A percentile compares a stretch with the other conserved stretches of the same genome.
Conservation (phyloP, 768 basidiomycete genomes). For the Scleroderma citrinum region DNA sequence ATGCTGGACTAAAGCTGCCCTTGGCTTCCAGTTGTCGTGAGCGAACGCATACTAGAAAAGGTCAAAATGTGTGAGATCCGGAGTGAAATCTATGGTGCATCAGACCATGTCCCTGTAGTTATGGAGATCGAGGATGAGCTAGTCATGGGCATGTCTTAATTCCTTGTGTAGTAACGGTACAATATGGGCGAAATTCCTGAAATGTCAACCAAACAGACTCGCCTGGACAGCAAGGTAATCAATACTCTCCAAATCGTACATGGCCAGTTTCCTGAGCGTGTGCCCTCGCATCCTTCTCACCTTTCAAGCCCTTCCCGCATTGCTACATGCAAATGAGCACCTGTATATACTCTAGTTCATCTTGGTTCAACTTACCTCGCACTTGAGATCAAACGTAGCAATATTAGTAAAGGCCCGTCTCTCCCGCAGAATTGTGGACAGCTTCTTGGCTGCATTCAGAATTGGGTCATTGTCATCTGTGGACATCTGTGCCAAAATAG, state of each 20-base stretch:
- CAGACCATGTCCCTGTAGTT: slow-evolving; percentile 79
- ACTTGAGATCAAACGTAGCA: slow-evolving; percentile 83
- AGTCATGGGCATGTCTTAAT: slow-evolving; percentile 19
- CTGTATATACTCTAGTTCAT: slow-evolving; percentile 2
- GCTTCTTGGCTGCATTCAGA: slow-evolving; percentile 57
- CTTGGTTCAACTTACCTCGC: slow-evolving; percentile 51
- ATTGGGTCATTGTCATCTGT: slow-evolving; percentile 45
- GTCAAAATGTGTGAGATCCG: slow-evolving; percentile 84
- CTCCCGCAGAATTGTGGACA: slow-evolving; percentile 66
- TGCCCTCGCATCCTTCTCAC: slow-evolving; percentile 87
- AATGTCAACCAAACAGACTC: not conserved
- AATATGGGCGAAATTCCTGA: not conserved
- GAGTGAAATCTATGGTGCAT: slow-evolving; percentile 80
- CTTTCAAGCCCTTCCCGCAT: slow-evolving; percentile 82
- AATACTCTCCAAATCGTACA: slow-evolving; percentile 78
- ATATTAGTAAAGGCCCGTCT: slow-evolving; percentile 90
- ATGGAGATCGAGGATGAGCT: slow-evolving; percentile 58
- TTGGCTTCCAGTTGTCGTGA: slow-evolving; percentile 55
- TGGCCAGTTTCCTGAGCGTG: slow-evolving; percentile 90
- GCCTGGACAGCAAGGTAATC: slow-evolving; percentile 9
- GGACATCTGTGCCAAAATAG: slow-evolving; percentile 24
- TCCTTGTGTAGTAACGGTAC: not conserved
- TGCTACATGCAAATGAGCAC: slow-evolving; percentile 37
- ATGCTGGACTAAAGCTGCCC: slow-evolving; percentile 1
- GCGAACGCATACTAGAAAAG: slow-evolving; percentile 56